Evolutionary conservation across 2,329 filamentous ascomycete genomes (phyloP), one percentile per base, ranked within the genome.

Genomic region (Colletotrichum camelliae): DNA sequence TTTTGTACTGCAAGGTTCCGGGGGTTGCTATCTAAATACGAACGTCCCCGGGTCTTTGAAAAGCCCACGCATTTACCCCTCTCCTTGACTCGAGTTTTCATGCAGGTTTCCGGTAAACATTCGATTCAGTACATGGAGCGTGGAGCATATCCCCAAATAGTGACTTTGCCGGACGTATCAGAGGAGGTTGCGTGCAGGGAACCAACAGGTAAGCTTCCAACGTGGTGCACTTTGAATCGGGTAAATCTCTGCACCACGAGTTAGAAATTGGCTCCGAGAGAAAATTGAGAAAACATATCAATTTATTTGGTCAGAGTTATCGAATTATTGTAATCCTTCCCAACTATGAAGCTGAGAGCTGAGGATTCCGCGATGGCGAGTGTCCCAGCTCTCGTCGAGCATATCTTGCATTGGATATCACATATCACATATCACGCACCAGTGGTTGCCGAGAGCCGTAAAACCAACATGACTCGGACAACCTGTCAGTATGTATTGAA

Each of bases 231-330:
- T n/a, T 21, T n/a, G 10, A 48, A 12, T 13, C 9, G 18, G 18
- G 10, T 4, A 21, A 6, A 12, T 7, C 5, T 21, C n/a, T 21
- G n/a, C 43, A 48, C n/a, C 3, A 7, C 3, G n/a, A 48, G n/a
- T n/a, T n/a, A 12, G 5, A 2, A 21, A 21, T 48, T 12, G 18
- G 12, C 43, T 48, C 1, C 18, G 18, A 12, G 18, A 21, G 5
- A 13, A 48, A 1, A 43, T 0, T n/a, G 5, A 7, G n/a, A 3
- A 48, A 5, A 6, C 18, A 0, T 0, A 0, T 18, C 9, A n/a
- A n/a, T 43, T 1, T 43, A 5, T 5, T 18, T 10, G 9, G 16
- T 5, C 16, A 39, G 8, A 39, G 9, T 5, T 39, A 39, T 18
- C 18, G 1, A 39, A 10, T 18, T 16, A 18, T 39, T 18, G 9